Conservation (phyloP, 2,329 filamentous ascomycete genomes). For the Ceratocystis harringtonii region DNA sequence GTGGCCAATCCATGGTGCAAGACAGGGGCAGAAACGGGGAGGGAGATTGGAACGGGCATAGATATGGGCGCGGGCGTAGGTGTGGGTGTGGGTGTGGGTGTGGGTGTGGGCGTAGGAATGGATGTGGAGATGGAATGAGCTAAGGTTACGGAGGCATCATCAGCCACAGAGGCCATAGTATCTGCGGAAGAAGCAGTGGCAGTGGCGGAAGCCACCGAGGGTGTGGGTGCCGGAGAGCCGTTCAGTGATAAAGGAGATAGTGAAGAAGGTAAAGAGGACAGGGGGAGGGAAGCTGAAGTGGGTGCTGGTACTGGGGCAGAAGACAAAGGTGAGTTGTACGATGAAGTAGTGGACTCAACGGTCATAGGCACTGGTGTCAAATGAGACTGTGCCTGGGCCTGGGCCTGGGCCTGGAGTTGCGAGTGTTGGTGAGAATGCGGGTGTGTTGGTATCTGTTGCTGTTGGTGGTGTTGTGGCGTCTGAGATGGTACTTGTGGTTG, state of each 20-base stretch:
- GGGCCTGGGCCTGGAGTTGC: constrained; percentile 17
- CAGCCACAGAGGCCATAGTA: background rate
- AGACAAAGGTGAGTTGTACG: constrained; percentile 28
- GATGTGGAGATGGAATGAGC: background rate
- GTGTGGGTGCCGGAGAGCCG: background rate
- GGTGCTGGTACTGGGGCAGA: constrained; percentile 21
- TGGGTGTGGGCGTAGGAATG: background rate
- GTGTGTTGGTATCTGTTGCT: constrained; percentile 17
- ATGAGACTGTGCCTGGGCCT: background rate
- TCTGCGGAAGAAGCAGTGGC: background rate
- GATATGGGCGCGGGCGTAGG: background rate
- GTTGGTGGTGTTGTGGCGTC: constrained; percentile 17
- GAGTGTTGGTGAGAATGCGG: constrained; percentile 6
- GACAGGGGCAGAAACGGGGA: constrained; percentile 33
- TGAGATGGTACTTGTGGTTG: constrained; percentile 1
- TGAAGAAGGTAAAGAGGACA: background rate
- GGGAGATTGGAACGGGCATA: constrained; percentile 28
- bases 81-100: background rate
- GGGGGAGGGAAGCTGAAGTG: constrained; percentile 16
- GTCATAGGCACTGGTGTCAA: constrained; percentile 1
- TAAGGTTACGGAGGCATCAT: background rate
- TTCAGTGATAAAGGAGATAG: background rate
- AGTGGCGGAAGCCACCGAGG: background rate
- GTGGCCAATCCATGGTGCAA: constrained; percentile 23
- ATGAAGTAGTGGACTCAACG: constrained; percentile 34